These are phyloP conservation scores for Amauroascus verrucosus DNA, from an alignment of 2,329 filamentous ascomycete genomes.

Conservation along the genomic window DNA sequence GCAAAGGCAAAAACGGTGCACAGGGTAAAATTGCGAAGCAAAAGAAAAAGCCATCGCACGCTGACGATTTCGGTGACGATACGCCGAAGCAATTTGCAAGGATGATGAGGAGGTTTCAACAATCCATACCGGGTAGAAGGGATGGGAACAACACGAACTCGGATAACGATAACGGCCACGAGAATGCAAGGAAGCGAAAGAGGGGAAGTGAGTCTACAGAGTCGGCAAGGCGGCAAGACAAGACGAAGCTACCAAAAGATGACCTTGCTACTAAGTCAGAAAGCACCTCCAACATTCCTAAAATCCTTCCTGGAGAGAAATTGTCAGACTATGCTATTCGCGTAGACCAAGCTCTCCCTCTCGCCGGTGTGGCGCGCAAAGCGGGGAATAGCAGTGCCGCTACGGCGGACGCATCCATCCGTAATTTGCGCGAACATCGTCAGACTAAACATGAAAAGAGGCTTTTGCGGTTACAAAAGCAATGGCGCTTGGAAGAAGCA, in stretches of 20 bases:
- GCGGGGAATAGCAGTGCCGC: slow-evolving; percentile 26
- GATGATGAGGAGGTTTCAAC: slow-evolving; percentile 52
- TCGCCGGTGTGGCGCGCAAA: slow-evolving; percentile 59
- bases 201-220: slow-evolving; percentile 18
- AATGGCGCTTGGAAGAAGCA: slow-evolving; percentile 48
- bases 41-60: slow-evolving; percentile 18
- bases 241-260: not conserved
- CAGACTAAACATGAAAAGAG: slow-evolving; percentile 75
- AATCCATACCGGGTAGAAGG: not conserved
- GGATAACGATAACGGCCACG: slow-evolving; percentile 19
- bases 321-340: slow-evolving; percentile 70
- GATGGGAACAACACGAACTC: not conserved
- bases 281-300: slow-evolving; percentile 38
- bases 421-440: slow-evolving; percentile 43
- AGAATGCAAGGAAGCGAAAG: slow-evolving; percentile 41
- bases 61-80: slow-evolving; percentile 49
- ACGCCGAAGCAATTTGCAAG: slow-evolving; percentile 79
- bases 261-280: not conserved
- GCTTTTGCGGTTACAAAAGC: slow-evolving; percentile 51
- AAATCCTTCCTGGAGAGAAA: slow-evolving; percentile 73
- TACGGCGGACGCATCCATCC: slow-evolving; percentile 16
- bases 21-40: slow-evolving; percentile 21
- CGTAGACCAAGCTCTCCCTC: slow-evolving; percentile 73
- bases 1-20: slow-evolving; percentile 29
- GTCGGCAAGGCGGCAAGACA: slow-evolving; percentile 4